Evolutionary conservation across 768 basidiomycete genomes (phyloP), one percentile per base, ranked within the genome.

Genomic region (Collybiopsis luxurians): DNA sequence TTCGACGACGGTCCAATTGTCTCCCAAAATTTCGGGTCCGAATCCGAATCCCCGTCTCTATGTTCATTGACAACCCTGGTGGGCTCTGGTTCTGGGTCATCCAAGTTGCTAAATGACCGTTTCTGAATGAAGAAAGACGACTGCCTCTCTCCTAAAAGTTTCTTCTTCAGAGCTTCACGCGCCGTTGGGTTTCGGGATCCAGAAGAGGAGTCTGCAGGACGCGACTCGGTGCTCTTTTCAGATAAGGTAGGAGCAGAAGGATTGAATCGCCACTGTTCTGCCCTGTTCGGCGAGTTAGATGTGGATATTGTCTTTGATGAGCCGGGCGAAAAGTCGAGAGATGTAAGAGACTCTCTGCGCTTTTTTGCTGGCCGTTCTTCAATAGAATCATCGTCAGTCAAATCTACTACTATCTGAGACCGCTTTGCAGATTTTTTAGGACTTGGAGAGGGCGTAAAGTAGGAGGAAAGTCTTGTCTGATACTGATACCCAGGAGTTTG

Each of bases 61-160:
- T 53, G 50, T 15, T 39, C 21, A 6, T 24, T 26, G 12, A 19
- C 28, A 31, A 55, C 52, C 64, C 56, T 47, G 34, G 59, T 57
- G 60, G 39, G 47, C 54, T 58, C 55, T 61, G 31, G 13, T 6
- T 34, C 31, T 13, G 13, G 13, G 31, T 34, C 31, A 13, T 67
- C 52, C 59, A 65, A n/a, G 13, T 51, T 23, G 36, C 23, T n/a
- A 71, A 46, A 58, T 79, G 34, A 26, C 9, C 34, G 36, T 13
- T 36, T 19, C 17, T 31, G 44, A 17, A 47, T 36, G 11, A 51
- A 57, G 24, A 57, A 51, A 3, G 48, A 73, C 2, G 60, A 58
- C 52, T 71, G 76, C 60, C 78, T 79, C 51, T 78, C 77, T 36
- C 74, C 70, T 21, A 85, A 70, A 3, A 87, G 72, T 55, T 74